These are phyloP conservation scores for Saccharomyces hybrid DNA, from an alignment of 1,139 yeast genomes.

Conservation along the genomic window DNA sequence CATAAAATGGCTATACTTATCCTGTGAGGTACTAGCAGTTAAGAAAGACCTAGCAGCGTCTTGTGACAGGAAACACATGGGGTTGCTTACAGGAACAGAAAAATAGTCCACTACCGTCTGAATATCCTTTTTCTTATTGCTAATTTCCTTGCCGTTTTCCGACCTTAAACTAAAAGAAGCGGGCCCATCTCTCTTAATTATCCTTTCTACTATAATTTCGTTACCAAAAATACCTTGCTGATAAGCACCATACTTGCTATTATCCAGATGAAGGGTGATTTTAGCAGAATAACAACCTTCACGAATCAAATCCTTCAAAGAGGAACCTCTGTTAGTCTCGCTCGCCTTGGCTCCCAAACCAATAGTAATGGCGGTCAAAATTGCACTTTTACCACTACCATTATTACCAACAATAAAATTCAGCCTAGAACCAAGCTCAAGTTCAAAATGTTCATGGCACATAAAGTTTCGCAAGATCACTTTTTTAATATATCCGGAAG, in stretches of 20 bases:
- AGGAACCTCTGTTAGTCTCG: constrained; percentile 80
- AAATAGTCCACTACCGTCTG: constrained; percentile 63
- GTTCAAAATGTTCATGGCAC: constrained; percentile 77
- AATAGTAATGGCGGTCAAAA: constrained; percentile 81
- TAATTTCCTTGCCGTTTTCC: constrained; percentile 44
- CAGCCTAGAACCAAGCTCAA: constrained; percentile 73
- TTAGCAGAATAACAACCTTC: constrained; percentile 67
- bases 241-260: constrained; percentile 60
- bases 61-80: constrained; percentile 87
- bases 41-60: constrained; percentile 90
- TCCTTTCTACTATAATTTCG: constrained; percentile 62
- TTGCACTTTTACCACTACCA: constrained; percentile 94
- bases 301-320: constrained; percentile 61
- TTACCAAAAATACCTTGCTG: constrained; percentile 59
- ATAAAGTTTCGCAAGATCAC: constrained; percentile 61
- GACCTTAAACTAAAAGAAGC: constrained; percentile 48
- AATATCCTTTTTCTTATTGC: constrained; percentile 56
- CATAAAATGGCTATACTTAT: constrained; percentile 71
- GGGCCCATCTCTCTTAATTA: constrained; percentile 47
- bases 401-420: constrained; percentile 91
- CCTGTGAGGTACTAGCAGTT: constrained; percentile 61
- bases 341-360: constrained; percentile 93
- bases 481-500: constrained; percentile 41
- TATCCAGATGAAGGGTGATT: constrained; percentile 51
- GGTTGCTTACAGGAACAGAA: constrained; percentile 79